Evolutionary conservation across 2,329 filamentous ascomycete species (phyloP).

Genomic region (Exophiala viscosa): DNA sequence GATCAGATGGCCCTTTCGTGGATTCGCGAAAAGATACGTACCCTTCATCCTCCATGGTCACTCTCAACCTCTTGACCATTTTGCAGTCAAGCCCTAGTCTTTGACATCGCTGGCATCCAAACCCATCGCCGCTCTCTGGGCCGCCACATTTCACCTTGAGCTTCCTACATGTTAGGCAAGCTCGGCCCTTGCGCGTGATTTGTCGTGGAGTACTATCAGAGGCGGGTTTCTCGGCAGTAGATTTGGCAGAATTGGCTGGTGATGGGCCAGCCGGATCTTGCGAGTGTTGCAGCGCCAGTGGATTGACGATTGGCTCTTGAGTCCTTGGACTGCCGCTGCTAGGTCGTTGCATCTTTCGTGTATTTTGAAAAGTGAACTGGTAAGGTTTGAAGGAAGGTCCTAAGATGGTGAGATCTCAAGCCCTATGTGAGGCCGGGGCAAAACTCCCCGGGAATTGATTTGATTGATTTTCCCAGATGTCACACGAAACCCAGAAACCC

Average conservation of each 20-base stretch:
- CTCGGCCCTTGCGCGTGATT: slow-evolving; percentile 27
- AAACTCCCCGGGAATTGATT: too few relatives aligned
- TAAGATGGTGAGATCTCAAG: too few relatives aligned
- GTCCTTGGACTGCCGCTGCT: neutral
- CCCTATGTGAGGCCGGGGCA: too few relatives aligned
- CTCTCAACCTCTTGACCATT: slow-evolving; percentile 25
- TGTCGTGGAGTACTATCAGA: slow-evolving; percentile 9
- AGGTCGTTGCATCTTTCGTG: neutral
- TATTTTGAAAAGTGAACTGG: too few relatives aligned
- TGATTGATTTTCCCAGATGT: too few relatives aligned
- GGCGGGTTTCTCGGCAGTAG: neutral
- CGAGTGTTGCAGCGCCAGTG: neutral
- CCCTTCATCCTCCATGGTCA: slow-evolving; percentile 25
- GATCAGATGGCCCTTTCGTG: neutral
- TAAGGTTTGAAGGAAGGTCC: too few relatives aligned
- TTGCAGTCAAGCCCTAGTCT: slow-evolving; percentile 27
- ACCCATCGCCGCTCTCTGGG: slow-evolving; percentile 22
- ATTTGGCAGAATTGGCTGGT: neutral
- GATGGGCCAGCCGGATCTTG: neutral
- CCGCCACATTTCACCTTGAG: slow-evolving; percentile 29
- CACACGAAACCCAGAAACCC: too few relatives aligned
- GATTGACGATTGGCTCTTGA: neutral
- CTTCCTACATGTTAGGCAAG: slow-evolving; percentile 28
- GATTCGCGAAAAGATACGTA: neutral
- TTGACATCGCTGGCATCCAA: slow-evolving; percentile 29